Evolutionary conservation across 2,329 filamentous ascomycete species (phyloP).

Genomic region (Alternaria consortialis): DNA sequence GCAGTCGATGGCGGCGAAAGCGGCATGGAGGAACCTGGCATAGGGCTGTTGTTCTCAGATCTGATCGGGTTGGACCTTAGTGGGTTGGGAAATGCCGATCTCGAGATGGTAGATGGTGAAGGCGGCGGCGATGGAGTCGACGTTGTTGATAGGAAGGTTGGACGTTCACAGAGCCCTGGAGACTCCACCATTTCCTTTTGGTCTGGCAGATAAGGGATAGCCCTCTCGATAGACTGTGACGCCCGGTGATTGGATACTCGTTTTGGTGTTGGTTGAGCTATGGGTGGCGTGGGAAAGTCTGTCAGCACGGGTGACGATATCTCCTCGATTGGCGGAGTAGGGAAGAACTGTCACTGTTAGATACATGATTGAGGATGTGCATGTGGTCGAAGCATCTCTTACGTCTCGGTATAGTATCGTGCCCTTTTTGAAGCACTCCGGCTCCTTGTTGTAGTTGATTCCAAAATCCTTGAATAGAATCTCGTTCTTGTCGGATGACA

Average conservation of each 20-base stretch:
- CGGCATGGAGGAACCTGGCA: conserved; percentile 33
- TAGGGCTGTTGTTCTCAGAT: conserved; percentile 22
- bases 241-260: conserved; percentile 19
- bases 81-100: conserved; percentile 34
- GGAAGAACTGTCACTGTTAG: conserved; percentile 42
- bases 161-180: conserved; percentile 28
- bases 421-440: conserved; percentile 90
- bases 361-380: background rate
- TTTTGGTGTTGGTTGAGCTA: conserved; percentile 31
- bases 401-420: conserved; percentile 88
- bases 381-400: conserved; percentile 41
- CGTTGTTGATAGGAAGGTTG: conserved; percentile 47
- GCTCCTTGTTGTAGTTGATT: conserved; percentile 98
- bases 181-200: conserved; percentile 16
- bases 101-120: conserved; percentile 37
- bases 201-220: conserved; percentile 24
- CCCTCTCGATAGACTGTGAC: conserved; percentile 33
- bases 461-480: conserved; percentile 88
- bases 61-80: conserved; percentile 35
- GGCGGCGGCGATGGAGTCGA: conserved; percentile 47
- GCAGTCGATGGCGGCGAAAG: conserved; percentile 37
- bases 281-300: conserved; percentile 19
- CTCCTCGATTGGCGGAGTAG: conserved; percentile 22
- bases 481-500: conserved; percentile 92
- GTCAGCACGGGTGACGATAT: conserved; percentile 22